Percentiles rank a stretch among this genome's conserved stretches.
Evolutionary conservation across 2,329 filamentous ascomycete genomes (phyloP).

Genomic region (Neonectria neomacrospora): DNA sequence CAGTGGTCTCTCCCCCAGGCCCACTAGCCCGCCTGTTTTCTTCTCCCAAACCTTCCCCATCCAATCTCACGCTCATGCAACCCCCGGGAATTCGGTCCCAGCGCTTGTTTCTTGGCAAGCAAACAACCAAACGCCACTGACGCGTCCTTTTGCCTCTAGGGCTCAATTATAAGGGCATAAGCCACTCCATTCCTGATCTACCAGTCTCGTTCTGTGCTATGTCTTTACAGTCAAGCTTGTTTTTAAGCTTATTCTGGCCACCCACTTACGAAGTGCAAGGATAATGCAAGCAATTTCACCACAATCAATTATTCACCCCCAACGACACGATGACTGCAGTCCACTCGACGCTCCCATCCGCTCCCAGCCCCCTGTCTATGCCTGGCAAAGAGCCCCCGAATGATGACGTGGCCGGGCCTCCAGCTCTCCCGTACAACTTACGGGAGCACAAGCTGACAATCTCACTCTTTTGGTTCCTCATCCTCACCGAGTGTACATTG

Average conservation of each 20-base stretch:
- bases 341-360: not conserved
- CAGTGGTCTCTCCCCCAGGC: not conserved
- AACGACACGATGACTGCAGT: not conserved
- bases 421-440: constrained; percentile 37
- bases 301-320: not conserved
- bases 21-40: not conserved
- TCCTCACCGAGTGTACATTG: constrained; percentile 38
- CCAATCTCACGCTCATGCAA: not conserved
- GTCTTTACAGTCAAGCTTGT: not conserved
- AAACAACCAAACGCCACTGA: not conserved
- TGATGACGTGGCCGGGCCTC: not conserved
- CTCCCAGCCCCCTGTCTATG: not conserved
- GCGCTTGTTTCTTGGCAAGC: not conserved
- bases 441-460: constrained; percentile 41
- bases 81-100: not conserved
- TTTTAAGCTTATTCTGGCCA: not conserved
- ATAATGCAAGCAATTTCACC: not conserved
- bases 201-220: not conserved
- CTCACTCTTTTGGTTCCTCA: constrained; percentile 38
- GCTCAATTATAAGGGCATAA: not conserved
- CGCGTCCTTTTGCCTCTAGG: not conserved
- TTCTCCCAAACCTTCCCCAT: not conserved
- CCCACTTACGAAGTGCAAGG: not conserved
- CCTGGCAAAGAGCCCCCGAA: not conserved
- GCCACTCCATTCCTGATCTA: not conserved